Evolutionary conservation across 2,329 filamentous ascomycete species (phyloP).

Genomic region (Beauveria australis): DNA sequence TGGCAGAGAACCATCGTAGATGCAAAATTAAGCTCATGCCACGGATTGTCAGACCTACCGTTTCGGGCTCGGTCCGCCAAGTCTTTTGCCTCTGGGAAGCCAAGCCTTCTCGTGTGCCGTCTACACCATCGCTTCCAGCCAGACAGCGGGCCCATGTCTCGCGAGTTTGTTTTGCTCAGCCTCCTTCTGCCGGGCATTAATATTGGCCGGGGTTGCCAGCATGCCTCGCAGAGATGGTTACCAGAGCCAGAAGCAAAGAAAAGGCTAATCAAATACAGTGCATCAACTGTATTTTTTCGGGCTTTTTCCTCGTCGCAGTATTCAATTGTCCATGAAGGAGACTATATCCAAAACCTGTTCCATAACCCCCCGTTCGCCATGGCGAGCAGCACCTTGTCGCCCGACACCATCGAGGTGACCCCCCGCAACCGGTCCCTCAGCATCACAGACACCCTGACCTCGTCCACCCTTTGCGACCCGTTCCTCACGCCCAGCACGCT

Average conservation of each 20-base stretch:
- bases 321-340: neutral
- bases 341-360: neutral
- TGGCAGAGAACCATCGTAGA: neutral
- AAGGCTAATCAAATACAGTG: neutral
- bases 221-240: neutral
- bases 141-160: neutral
- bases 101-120: neutral
- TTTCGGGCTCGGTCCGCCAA: constrained; percentile 8
- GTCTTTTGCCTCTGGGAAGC: constrained; percentile 2
- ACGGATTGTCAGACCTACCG: neutral
- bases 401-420: constrained; percentile 6
- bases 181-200: constrained; percentile 6
- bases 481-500: constrained; percentile 18
- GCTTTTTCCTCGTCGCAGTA: neutral
- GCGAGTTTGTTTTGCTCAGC: constrained; percentile 2
- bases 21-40: constrained; percentile 2
- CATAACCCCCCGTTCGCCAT: neutral
- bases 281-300: neutral
- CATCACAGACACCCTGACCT: constrained; percentile 14
- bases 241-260: neutral
- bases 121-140: neutral
- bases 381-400: constrained; percentile 7
- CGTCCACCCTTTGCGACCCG: constrained; percentile 16
- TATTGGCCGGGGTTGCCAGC: neutral
- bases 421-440: constrained; percentile 13